phyloP scores from a whole-genome alignment of 2,329 filamentous ascomycete genomes.

The Colletotrichum australisinense region DNA sequence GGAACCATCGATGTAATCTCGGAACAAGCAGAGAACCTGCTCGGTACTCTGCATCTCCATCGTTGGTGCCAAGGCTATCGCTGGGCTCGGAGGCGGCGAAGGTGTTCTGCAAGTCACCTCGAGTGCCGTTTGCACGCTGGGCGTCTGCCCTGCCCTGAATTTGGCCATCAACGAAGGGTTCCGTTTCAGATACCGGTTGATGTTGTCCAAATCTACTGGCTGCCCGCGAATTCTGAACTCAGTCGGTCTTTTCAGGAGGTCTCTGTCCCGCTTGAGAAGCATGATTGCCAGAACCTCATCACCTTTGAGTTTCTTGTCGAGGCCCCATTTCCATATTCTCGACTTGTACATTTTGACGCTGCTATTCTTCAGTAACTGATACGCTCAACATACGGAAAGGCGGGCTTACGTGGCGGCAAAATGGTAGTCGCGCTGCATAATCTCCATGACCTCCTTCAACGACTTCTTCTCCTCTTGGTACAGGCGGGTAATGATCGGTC shows the following conservation, averaged over 20 bases:
- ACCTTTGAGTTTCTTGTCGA: constrained; percentile 55
- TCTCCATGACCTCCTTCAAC: constrained; percentile 53
- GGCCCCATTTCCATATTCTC: constrained; percentile 54
- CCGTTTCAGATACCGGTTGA: constrained; percentile 53
- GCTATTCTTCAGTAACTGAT: constrained; percentile 10
- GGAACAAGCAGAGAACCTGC: constrained; percentile 43
- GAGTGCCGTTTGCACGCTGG: constrained; percentile 44
- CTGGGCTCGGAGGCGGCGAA: constrained; percentile 40
- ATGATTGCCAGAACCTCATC: constrained; percentile 54
- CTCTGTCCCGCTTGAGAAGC: constrained; percentile 49
- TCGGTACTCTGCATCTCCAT: constrained; percentile 41
- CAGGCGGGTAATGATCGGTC: constrained; percentile 49
- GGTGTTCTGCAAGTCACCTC: constrained; percentile 49
- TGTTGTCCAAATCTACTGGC: constrained; percentile 51
- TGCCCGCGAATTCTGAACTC: constrained; percentile 52
- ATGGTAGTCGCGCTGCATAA: constrained; percentile 50
- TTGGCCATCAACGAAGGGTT: constrained; percentile 49
- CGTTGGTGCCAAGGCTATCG: constrained; percentile 38
- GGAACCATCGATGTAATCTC: constrained; percentile 44
- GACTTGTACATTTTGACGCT: constrained; percentile 58
- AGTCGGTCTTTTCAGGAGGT: constrained; percentile 46
- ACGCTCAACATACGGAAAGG: not conserved
- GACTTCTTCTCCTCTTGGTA: constrained; percentile 55
- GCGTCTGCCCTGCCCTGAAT: constrained; percentile 44
- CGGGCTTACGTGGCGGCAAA: constrained; percentile 52